phyloP scores from a whole-genome alignment of 1,139 yeast species.

The Zhuliangozyma parablackwelliae region DNA sequence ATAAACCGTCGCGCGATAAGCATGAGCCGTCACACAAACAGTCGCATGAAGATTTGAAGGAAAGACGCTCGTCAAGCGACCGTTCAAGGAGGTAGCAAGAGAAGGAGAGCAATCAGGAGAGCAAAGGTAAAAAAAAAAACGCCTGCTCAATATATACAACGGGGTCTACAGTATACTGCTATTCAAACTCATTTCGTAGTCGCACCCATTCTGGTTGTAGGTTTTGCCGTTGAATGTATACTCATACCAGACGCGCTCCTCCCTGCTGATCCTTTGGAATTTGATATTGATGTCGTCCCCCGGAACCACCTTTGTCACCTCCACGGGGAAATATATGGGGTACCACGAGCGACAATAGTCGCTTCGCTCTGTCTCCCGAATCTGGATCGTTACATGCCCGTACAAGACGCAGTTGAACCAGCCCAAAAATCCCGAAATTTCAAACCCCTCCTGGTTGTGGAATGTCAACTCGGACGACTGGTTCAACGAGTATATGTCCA shows the following conservation, averaged over 20 bases:
- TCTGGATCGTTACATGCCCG: constrained; percentile 38
- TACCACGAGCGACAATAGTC: constrained; percentile 46
- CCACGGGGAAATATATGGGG: constrained; percentile 71
- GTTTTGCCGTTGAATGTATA: constrained; percentile 46
- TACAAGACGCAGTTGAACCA: constrained; percentile 66
- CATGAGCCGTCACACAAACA: too few species aligned
- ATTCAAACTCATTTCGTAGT: constrained; percentile 23
- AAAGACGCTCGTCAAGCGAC: too few species aligned
- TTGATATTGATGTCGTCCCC: constrained; percentile 45
- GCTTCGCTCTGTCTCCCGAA: constrained; percentile 6
- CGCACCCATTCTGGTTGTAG: constrained; percentile 19
- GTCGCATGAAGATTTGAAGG: too few species aligned
- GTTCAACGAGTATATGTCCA: constrained; percentile 13
- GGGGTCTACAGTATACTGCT: too few species aligned
- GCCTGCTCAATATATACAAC: too few species aligned
- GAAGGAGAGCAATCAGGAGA: too few species aligned
- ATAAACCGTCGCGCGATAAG: too few species aligned
- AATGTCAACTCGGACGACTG: background rate
- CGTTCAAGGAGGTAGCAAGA: too few species aligned
- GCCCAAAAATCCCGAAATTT: constrained; percentile 70
- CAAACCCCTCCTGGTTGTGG: constrained; percentile 1
- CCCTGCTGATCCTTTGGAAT: constrained; percentile 28
- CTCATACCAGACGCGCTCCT: constrained; percentile 61
- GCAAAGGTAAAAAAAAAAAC: too few species aligned
- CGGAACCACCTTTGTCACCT: constrained; percentile 37